Evolutionary conservation across 768 basidiomycete genomes (phyloP), one percentile per base, ranked within the genome.

Genomic region (Tricholoma matsutake): DNA sequence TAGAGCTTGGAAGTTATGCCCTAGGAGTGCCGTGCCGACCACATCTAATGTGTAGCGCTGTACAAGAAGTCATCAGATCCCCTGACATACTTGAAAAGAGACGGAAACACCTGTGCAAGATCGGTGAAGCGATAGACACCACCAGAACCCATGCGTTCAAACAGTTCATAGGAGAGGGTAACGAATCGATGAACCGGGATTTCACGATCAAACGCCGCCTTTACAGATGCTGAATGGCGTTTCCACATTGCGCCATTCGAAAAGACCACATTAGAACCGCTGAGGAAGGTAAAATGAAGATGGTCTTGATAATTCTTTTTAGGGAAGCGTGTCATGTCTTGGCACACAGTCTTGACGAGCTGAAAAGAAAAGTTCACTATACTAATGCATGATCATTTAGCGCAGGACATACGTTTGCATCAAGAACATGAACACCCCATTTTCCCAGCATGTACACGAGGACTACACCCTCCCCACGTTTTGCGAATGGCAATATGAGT

Each of bases 361-460:
- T 73, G n/a, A n/a, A n/a, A n/a, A 25, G n/a, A 28, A 13, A 13
- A 2, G 9, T 49, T 49, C 47, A 28, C 22, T 4, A 25, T 25
- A 11, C 47, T 6, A 28, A 28, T 22, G 6, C 20, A 14, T 49
- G 10, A 11, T 10, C 47, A n/a, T 14, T 25, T 11, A 16, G 11
- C 18, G 16, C 13, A 54, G 6, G 16, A 59, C 70, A 20, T 51
- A 76, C 78, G 58, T 73, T 66, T 4, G 62, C 61, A 49, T 79
- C 77, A 10, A 79, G 61, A 20, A 79, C 67, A 51, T 79, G 78
- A 39, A 79, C 69, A 41, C 73, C 73, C 78, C 78, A 79, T 63
- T 70, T 67, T 20, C 78, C 77, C 5, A 79, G 69, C 55, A 72
- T 72, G 63, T 70, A 79, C 1, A 79, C 76, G 5, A 75, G 62